phyloP scores from a whole-genome alignment of 176 grass and related monocot species.

The barley (Hordeum vulgare) region MorexV3_pseudomolecules_assembly NC_058519.1:501724365-501724864 shows the following conservation, averaged over 20 bases:
- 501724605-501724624: slow-evolving; percentile 5
- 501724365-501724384: background rate
- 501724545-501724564: slow-evolving; percentile 29
- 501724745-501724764: background rate
- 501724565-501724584: slow-evolving; percentile 24
- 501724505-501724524: slow-evolving; percentile 30
- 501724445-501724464: slow-evolving; percentile 47
- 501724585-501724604: background rate
- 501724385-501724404: slow-evolving; percentile 18
- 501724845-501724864: background rate
- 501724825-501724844: background rate
- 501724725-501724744: background rate
- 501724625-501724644: slow-evolving; percentile 23
- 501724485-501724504: slow-evolving; percentile 21
- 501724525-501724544: slow-evolving; percentile 21
- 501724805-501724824: background rate
- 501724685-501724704: background rate
- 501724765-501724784: background rate
- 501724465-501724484: slow-evolving; percentile 11
- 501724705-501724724: background rate
- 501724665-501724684: background rate
- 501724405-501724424: background rate
- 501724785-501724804: background rate
- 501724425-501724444: slow-evolving; percentile 22
- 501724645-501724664: slow-evolving; percentile 20